Percentiles rank a stretch among this genome's conserved stretches.
Evolutionary conservation across 768 basidiomycete species (phyloP).

Genomic region (Kwoniella sp.): DNA sequence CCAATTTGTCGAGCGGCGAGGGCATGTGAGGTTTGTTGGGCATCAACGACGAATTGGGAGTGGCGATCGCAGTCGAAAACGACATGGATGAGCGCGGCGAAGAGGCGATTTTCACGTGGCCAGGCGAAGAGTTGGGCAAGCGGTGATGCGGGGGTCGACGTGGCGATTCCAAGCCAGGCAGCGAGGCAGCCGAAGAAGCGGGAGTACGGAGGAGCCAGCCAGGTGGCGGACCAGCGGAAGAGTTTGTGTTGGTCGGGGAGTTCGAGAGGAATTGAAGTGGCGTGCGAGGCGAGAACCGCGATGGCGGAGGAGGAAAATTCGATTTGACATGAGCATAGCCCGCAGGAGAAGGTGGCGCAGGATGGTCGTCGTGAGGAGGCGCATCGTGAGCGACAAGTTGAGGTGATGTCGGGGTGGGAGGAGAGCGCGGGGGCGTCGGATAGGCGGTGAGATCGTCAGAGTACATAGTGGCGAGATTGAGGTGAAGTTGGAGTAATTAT

Average conservation of each 20-base stretch:
- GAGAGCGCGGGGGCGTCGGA: neutral
- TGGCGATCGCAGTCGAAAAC: neutral
- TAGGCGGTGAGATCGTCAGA: neutral
- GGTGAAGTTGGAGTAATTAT: neutral
- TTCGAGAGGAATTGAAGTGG: conserved; percentile 37
- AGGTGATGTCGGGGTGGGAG: neutral
- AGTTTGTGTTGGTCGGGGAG: conserved; percentile 20
- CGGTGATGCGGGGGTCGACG: conserved; percentile 9
- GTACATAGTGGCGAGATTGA: neutral
- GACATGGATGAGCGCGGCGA: conserved; percentile 8
- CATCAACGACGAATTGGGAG: conserved; percentile 15
- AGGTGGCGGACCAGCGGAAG: conserved; percentile 21
- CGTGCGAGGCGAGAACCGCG: conserved; percentile 38
- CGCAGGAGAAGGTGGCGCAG: neutral
- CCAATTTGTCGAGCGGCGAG: conserved; percentile 33
- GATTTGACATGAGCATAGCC: conserved; percentile 8
- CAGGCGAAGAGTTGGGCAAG: conserved; percentile 12
- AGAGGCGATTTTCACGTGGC: conserved; percentile 30
- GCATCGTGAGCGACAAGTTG: neutral
- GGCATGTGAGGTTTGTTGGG: conserved; percentile 29
- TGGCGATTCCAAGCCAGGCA: conserved; percentile 22
- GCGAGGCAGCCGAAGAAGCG: conserved; percentile 13
- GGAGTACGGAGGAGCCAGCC: conserved; percentile 26
- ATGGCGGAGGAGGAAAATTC: conserved; percentile 20
- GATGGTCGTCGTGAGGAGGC: neutral